Evolutionary conservation across 2,329 filamentous ascomycete genomes (phyloP), one percentile per base, ranked within the genome.

Genomic region (Ceratocystis variospora): DNA sequence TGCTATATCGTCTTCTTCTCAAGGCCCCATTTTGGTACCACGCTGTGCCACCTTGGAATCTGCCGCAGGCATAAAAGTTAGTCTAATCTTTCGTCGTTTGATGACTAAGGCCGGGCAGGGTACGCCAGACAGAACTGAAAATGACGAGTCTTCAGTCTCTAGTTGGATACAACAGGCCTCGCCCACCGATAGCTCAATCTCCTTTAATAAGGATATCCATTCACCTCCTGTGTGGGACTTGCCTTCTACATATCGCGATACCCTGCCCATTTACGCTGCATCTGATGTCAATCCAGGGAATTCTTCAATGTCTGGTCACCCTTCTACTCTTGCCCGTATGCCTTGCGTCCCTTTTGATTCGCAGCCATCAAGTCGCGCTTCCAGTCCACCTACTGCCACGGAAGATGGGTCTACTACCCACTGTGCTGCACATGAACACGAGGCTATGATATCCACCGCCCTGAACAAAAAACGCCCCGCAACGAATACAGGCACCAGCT

Each of bases 51-150:
- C 44, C 10, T n/a, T 63, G 37, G n/a, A 46, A 17, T 44, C 57
- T 37, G 55, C 62, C 15, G 33, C 53, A 12, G 53, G 44, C 12
- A 22, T 63, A 37, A 64, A 64, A 57, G 46, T 67, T 19, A 64
- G 46, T 50, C 48, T 67, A 55, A 64, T 19, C 1, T 67, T 48
- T 45, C 66, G 62, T 28, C 61, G 62, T 15, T 41, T 67, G 7
- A 61, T 62, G 8, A 46, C 41, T 5, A 50, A 37, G 31, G 22
- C 48, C 28, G 44, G 64, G 19, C 64, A 48, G 31, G 53, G 6
- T 12, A 19, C 5, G 44, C 61, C 28, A 3, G 15, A 25, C 25
- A 15, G n/a, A 2, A 17, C n/a, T 6, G 7, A 59, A 25, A 22
- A 53, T 10, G 19, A 53, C 19, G 48, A 25, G 48, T 19, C 48